These are phyloP conservation scores for Cladobotryum mycophilum DNA, from an alignment of 2,329 filamentous ascomycete genomes.

Conservation along the genomic window DNA sequence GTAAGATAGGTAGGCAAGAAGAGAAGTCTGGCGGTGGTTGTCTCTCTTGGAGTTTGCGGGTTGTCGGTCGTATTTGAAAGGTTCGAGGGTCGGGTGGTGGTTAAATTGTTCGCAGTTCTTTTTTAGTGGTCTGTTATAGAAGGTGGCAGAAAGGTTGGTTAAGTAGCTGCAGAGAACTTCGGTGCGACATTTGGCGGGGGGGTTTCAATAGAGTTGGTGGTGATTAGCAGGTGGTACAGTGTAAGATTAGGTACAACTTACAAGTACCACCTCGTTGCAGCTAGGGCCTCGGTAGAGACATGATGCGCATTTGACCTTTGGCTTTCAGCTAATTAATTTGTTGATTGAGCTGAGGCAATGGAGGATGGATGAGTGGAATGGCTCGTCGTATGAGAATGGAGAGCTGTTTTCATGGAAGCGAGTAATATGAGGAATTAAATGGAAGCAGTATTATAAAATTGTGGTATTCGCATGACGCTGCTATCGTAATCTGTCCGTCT, in stretches of 20 bases:
- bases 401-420: too few relatives aligned
- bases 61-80: conserved; percentile 13
- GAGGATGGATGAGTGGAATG: not conserved
- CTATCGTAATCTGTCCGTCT: too few relatives aligned
- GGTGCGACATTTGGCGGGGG: not conserved
- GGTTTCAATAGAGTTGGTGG: conserved; percentile 25
- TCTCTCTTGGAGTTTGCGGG: conserved; percentile 1
- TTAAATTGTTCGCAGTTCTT: too few relatives aligned
- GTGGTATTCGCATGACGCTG: too few relatives aligned
- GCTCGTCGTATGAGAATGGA: too few relatives aligned
- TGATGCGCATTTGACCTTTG: not conserved
- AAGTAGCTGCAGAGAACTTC: conserved; percentile 13
- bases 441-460: too few relatives aligned
- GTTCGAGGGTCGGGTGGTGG: conserved; percentile 16
- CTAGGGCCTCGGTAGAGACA: conserved; percentile 22
- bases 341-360: too few relatives aligned
- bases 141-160: conserved; percentile 23
- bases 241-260: too few relatives aligned
- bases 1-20: conserved; percentile 7
- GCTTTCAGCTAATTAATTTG: not conserved
- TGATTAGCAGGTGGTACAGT: conserved; percentile 19
- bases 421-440: too few relatives aligned
- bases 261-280: conserved; percentile 1
- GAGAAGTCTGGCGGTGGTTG: conserved; percentile 7
- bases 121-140: conserved; percentile 5